phyloP scores from a whole-genome alignment of 257 asterid species.

The Gentiana macrophylla region DNA sequence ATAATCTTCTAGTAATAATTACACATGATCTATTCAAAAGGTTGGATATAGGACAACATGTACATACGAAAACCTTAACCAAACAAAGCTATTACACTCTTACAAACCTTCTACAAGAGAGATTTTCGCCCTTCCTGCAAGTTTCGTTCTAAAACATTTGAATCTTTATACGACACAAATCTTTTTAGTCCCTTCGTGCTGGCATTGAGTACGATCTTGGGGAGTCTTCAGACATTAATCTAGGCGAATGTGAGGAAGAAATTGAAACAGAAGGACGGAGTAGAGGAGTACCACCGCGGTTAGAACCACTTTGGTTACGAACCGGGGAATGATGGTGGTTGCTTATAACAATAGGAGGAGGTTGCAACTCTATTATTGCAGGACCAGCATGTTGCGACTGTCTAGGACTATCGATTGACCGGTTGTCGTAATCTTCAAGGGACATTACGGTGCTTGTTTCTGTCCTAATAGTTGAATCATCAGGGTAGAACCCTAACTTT shows the following conservation, averaged over 20 bases:
- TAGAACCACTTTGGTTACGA: no score
- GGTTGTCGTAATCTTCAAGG: conserved; percentile 44
- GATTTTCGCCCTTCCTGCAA: no score
- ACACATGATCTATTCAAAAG: no score
- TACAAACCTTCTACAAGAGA: no score
- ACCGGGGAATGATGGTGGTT: conserved; percentile 15
- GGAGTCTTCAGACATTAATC: conserved; percentile 27
- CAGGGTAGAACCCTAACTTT: conserved; percentile 39
- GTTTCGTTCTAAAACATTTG: no score
- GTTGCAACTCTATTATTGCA: conserved; percentile 54
- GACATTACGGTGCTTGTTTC: conserved; percentile 82
- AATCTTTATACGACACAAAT: not conserved
- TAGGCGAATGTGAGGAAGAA: conserved; percentile 32
- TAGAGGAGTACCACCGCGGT: conserved; percentile 41
- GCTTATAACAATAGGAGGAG: conserved; percentile 7
- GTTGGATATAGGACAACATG: no score
- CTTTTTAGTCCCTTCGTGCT: conserved; percentile 15
- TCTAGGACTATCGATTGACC: conserved; percentile 47
- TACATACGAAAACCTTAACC: no score
- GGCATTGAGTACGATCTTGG: conserved; percentile 60
- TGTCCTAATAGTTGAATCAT: conserved; percentile 64
- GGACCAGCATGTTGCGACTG: conserved; percentile 14
- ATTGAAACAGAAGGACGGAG: conserved; percentile 57
- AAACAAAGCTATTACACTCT: no score
- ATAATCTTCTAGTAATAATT: no score